Base-by-base conservation (phyloP, 495 filamentous ascomycete genomes). In the Penicillium soppii region DNA sequence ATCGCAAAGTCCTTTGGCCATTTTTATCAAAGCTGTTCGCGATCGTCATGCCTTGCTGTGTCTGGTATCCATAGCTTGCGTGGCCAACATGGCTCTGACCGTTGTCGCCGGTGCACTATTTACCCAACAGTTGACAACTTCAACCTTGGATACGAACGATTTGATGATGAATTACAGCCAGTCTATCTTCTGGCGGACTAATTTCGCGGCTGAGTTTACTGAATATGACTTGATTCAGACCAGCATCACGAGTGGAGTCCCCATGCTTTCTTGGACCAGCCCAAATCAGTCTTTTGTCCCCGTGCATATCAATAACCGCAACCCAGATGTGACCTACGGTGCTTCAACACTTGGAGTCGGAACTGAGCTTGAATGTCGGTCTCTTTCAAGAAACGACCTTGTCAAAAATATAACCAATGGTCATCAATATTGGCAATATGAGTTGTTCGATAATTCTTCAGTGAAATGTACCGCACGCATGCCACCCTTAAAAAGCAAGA, bases 181-280 rank as follows among this genome's bases (percentile, higher is more conserved):
- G 13, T 68, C 66, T 4, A 52, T 50, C 4, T 69, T 74, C 9
- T 62, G 42, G 37, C 56, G 47, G 10, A 67, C 58, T n/a, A 68
- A 72, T 22, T 72, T 72, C 52, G 64, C 71, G 0, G 66, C 62
- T 12, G 64, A 72, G 25, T 72, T 74, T 41, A 72, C 67, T 1
- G 69, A 71, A 38, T 72, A 72, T 52, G 69, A 72, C 30, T 46
- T 74, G 30, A 72, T 74, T 8, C 71, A 74, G 32, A 69, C 67
- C 10, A 72, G 71, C 22, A 69, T 74, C 36, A 71, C 60, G 3
- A 72, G 69, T 26, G 69, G 67, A 1, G 59, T 72, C 2, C 64
- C 71, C 3, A 54, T 74, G 52, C 53, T 72, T 7, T 50, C 71
- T 1, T 74, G 71, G 71, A 72, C 68, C 0, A 66, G 62, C 30